Evolutionary conservation across 768 basidiomycete genomes (phyloP).

Genomic region (Paxillus rubicundulus): DNA sequence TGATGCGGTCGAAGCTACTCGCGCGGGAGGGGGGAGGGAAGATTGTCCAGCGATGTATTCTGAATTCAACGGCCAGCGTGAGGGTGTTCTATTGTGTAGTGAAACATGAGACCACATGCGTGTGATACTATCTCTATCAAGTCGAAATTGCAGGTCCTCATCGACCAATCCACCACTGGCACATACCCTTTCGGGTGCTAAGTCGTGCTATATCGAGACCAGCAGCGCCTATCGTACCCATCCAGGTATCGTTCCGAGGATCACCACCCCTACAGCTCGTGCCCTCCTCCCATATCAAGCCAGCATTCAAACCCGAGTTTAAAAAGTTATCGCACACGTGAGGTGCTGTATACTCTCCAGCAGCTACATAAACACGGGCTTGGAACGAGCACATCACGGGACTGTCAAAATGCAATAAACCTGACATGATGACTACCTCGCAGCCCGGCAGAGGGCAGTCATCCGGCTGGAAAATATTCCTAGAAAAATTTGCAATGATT

Average conservation of each 20-base stretch:
- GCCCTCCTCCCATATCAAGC: slow-evolving; percentile 49
- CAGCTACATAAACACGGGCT: slow-evolving; percentile 56
- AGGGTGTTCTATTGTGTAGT: background rate
- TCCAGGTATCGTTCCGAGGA: slow-evolving; percentile 39
- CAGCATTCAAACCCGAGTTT: slow-evolving; percentile 33
- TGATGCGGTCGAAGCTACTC: background rate
- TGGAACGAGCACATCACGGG: slow-evolving; percentile 53
- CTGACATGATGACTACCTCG: slow-evolving; percentile 65
- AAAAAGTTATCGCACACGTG: slow-evolving; percentile 56
- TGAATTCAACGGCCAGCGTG: no score
- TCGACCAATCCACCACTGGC: slow-evolving; percentile 61
- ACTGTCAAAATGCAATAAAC: slow-evolving; percentile 68
- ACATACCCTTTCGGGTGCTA: slow-evolving; percentile 52
- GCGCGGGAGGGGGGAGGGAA: no score
- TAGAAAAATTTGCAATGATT: slow-evolving; percentile 7
- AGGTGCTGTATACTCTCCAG: slow-evolving; percentile 59
- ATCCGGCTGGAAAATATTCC: slow-evolving; percentile 10
- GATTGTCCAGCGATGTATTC: background rate
- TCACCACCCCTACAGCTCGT: slow-evolving; percentile 9
- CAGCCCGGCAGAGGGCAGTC: slow-evolving; percentile 32
- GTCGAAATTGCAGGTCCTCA: slow-evolving; percentile 30
- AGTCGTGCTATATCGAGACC: slow-evolving; percentile 49
- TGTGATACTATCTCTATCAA: background rate
- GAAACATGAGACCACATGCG: slow-evolving; percentile 1
- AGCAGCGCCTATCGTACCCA: slow-evolving; percentile 44